Evolutionary conservation across 208 protist genomes (phyloP).

Genomic region (Naegleria fowleri): DNA sequence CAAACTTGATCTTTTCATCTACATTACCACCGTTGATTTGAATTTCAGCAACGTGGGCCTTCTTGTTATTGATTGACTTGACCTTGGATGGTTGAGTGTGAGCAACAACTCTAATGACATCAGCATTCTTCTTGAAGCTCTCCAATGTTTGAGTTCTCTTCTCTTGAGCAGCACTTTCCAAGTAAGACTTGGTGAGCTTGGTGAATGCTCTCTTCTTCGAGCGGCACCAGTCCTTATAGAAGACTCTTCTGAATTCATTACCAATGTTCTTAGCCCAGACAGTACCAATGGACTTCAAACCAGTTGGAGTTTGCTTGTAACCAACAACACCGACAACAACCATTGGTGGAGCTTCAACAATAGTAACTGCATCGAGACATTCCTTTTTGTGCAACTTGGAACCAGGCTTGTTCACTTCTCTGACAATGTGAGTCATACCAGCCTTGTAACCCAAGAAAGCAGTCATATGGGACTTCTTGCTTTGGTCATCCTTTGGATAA

Average conservation of each 20-base stretch:
- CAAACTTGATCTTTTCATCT: constrained; percentile 92
- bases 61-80: constrained; percentile 89
- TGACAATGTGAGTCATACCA: constrained; percentile 98
- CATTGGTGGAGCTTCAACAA: constrained; percentile 97
- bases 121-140: constrained; percentile 89
- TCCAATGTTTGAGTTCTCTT: constrained; percentile 72
- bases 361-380: constrained; percentile 95
- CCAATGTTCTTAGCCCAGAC: constrained; percentile 95
- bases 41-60: constrained; percentile 98
- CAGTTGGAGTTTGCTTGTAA: constrained; percentile 92
- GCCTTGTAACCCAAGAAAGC: constrained; percentile 98
- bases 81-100: constrained; percentile 96
- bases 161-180: constrained; percentile 72
- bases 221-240: constrained; percentile 98
- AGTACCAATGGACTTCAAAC: constrained; percentile 92
- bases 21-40: constrained; percentile 97
- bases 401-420: constrained; percentile 90
- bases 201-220: constrained; percentile 96
- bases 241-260: constrained; percentile 86
- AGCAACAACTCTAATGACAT: constrained; percentile 92
- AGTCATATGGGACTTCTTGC: constrained; percentile 89
- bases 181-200: constrained; percentile 70
- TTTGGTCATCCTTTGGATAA: constrained; percentile 91
- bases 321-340: constrained; percentile 95
- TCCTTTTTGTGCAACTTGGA: constrained; percentile 97